Percentiles rank a stretch among this genome's conserved stretches.
These are phyloP conservation scores for Phialemonium atrogriseum DNA, from an alignment of 2,329 filamentous ascomycete species.

Conservation along the genomic window DNA sequence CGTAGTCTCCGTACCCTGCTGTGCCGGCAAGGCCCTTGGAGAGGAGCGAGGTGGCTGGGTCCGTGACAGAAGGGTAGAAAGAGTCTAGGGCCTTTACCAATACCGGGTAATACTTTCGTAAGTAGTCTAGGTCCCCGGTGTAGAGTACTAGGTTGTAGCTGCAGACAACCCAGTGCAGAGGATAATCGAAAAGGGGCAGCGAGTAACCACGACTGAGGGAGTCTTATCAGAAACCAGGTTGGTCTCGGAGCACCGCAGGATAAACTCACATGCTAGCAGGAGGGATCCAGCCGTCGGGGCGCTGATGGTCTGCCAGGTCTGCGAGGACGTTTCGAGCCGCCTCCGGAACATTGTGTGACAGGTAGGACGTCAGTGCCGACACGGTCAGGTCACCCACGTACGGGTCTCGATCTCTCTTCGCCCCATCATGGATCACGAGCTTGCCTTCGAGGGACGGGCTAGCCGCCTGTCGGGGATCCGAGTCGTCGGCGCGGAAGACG, in stretches of 20 bases:
- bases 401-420: conserved; percentile 44
- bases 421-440: conserved; percentile 38
- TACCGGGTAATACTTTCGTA: conserved; percentile 30
- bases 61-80: conserved; percentile 35
- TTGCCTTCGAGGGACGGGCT: conserved; percentile 35
- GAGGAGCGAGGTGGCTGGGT: conserved; percentile 29
- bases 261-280: conserved; percentile 39
- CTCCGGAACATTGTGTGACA: conserved; percentile 33
- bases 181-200: conserved; percentile 41
- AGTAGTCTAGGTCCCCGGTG: conserved; percentile 34
- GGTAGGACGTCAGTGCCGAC: conserved; percentile 35
- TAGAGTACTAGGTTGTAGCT: conserved; percentile 41
- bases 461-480: conserved; percentile 36
- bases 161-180: conserved; percentile 43
- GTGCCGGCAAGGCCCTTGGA: conserved; percentile 22
- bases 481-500: conserved; percentile 35
- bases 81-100: conserved; percentile 32
- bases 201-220: conserved; percentile 32
- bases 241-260: background rate
- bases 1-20: conserved; percentile 40
- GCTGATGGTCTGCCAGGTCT: conserved; percentile 39
- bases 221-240: background rate
- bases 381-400: conserved; percentile 45
- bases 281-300: conserved; percentile 44
- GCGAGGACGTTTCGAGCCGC: conserved; percentile 38